Evolutionary conservation across 176 grass and related monocot genomes (phyloP), one percentile per base, ranked within the genome.

Genomic region (Avena insularis): DNA sequence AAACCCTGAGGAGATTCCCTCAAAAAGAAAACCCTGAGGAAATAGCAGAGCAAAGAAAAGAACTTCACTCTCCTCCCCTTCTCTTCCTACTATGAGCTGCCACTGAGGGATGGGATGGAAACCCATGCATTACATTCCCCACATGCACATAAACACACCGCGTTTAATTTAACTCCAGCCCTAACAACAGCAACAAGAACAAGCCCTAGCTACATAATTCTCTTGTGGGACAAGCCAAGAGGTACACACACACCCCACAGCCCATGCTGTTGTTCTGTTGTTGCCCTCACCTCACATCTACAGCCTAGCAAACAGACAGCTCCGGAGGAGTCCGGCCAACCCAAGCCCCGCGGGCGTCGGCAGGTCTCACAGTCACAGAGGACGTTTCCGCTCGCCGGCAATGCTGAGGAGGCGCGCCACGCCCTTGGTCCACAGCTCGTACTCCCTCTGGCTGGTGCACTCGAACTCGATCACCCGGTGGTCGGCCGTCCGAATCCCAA

Each of bases 391-490:
- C 53, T 93, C 94, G 11, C 61, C 62, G 16, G 90, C 94, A 15
- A 99, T 87, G 85, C 54, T 82, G 9, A 99, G 88, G 20, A 99
- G 94, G 0, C 91, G 89, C 40, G 92, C 80, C 8, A 99, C 97
- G 9, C 97, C 97, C 71, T 99, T 93, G 16, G 94, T 99, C 94
- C 92, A 99, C 87, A 99, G 91, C 46, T 99, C 94, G 13, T 90
- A 82, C 85, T 96, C 97, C 19, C 92, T 71, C 54, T 85, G 87
- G 91, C 90, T 94, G 79, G 83, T 71, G 94, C 97, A 99, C 84
- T 99, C 97, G 65, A 99, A 96, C 84, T 99, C 94, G 75, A 99
- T 99, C 21, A 99, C 92, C 31, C 94, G 94, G 83, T 87, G 89
- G 59, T 96, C 97, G 0, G 92, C 94, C 1, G 94, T 99, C 68